phyloP scores from a whole-genome alignment of 2,329 filamentous ascomycete species.

The Graphilbum sp. region DNA sequence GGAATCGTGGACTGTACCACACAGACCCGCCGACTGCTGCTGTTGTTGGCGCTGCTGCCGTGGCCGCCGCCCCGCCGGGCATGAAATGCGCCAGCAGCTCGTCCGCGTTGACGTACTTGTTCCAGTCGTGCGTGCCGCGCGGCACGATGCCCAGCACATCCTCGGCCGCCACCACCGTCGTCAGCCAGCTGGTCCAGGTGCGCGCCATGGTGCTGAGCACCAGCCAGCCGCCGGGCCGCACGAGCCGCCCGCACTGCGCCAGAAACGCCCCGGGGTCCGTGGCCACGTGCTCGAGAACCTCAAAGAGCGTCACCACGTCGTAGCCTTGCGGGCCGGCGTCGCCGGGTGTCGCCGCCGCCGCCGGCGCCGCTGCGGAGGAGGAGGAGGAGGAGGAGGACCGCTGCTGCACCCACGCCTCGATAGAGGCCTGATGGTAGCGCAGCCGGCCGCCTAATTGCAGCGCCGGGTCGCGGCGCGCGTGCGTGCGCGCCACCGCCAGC shows the following conservation, averaged over 20 bases:
- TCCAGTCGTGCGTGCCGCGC: conserved; percentile 87
- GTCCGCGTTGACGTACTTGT: conserved; percentile 79
- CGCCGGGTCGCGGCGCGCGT: conserved; percentile 55
- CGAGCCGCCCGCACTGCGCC: conserved; percentile 51
- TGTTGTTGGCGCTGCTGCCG: not conserved
- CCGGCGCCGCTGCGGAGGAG: no score
- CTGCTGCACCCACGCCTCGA: conserved; percentile 44
- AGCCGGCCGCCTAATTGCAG: conserved; percentile 47
- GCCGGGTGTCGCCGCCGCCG: no score
- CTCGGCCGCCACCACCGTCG: conserved; percentile 85
- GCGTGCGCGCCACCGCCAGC: conserved; percentile 56
- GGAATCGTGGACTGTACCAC: conserved; percentile 46
- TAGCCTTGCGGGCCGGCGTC: conserved; percentile 21
- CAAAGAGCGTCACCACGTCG: conserved; percentile 78
- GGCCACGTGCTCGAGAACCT: conserved; percentile 88
- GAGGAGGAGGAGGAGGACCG: no score
- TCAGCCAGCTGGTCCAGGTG: conserved; percentile 76
- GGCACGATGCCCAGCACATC: conserved; percentile 78
- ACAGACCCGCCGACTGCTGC: conserved; percentile 11
- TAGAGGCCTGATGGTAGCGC: conserved; percentile 56
- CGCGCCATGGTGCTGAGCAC: conserved; percentile 84
- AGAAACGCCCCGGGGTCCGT: conserved; percentile 55
- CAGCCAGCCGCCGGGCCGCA: conserved; percentile 85
- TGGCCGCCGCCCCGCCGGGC: not conserved
- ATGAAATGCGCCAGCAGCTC: conserved; percentile 35